Base-by-base conservation (phyloP, 176 grass and related monocot genomes). In the Musa acuminata region DNA sequence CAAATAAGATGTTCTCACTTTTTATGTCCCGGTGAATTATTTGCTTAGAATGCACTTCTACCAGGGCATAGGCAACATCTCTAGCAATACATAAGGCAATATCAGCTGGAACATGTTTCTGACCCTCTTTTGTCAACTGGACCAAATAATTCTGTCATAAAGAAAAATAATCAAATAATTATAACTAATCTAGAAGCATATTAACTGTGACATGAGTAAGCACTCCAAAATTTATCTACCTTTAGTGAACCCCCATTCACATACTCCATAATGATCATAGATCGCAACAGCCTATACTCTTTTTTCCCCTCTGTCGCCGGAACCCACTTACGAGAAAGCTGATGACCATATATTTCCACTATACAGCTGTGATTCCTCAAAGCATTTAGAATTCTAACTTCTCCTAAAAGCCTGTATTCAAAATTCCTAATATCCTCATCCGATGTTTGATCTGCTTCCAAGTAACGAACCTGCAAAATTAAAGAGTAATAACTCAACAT, bases 21-120 rank as follows among this genome's bases (percentile, higher is more conserved):
- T 99, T 99, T 82, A 99, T 90, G 57, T 99, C 95, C 43, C 95
- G 82, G 70, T 99, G 95, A 85, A 99, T 94, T 78, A 99, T 84
- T 49, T 87, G 80, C 70, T 99, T 99, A 20, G 81, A 85, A 82
- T 99, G 95, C 80, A 99, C 77, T 69, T 94, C 84, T 25, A 78
- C 84, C 55, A 94, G 80, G 23, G 88, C 95, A 49, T 64, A 91
- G 71, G 95, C 82, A 76, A 99, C 85, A 79, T 94, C 95, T 82
- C 78, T 84, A 55, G 86, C 90, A 75, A 99, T 94, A 84, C 80
- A 88, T 59, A 87, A 71, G 49, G 95, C 84, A 67, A 94, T 69
- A 55, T 94, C 78, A 72, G 89, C 73, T 64, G 88, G 78, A 16
- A 82, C 86, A 84, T 72, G 80, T 62, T 99, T 91, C 78, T 89